These are phyloP conservation scores for Ustilaginoidea virens DNA, from an alignment of 2,329 filamentous ascomycete species.

Conservation along the genomic window DNA sequence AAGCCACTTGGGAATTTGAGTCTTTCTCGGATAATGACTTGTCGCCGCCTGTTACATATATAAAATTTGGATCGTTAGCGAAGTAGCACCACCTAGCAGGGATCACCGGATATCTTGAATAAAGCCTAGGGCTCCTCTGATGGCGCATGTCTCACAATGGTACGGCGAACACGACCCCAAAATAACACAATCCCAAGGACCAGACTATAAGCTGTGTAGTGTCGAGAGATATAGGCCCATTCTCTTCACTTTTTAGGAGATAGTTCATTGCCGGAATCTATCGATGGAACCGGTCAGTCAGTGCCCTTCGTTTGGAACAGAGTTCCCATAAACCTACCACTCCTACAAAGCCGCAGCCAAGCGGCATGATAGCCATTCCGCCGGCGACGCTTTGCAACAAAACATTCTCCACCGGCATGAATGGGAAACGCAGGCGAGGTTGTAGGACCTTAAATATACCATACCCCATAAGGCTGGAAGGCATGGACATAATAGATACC, in stretches of 20 bases:
- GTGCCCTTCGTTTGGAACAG: no score
- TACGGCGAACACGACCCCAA: conserved; percentile 92
- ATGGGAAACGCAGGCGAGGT: conserved; percentile 59
- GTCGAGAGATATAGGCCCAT: conserved; percentile 57
- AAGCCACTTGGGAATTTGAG: conserved; percentile 92
- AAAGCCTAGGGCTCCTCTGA: no score
- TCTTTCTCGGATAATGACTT: conserved; percentile 87
- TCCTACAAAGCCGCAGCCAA: conserved; percentile 90
- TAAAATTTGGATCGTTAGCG: no score
- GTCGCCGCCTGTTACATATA: conserved; percentile 39
- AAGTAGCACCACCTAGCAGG: no score
- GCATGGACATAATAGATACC: conserved; percentile 87
- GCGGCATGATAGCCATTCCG: conserved; percentile 88
- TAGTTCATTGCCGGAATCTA: conserved; percentile 81
- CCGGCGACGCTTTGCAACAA: conserved; percentile 92
- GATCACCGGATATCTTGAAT: no score
- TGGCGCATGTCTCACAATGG: conserved; percentile 41
- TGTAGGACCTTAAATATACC: conserved; percentile 76
- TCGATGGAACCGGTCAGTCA: conserved; percentile 3
- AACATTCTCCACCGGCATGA: conserved; percentile 91
- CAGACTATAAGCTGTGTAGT: conserved; percentile 72
- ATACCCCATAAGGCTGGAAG: conserved; percentile 84
- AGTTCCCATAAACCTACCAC: conserved; percentile 34
- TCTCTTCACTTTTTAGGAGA: conserved; percentile 61
- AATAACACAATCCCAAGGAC: conserved; percentile 88